These are phyloP conservation scores for Tylopilus rubrobrunneus DNA, from an alignment of 768 basidiomycete species.

Conservation along the genomic window DNA sequence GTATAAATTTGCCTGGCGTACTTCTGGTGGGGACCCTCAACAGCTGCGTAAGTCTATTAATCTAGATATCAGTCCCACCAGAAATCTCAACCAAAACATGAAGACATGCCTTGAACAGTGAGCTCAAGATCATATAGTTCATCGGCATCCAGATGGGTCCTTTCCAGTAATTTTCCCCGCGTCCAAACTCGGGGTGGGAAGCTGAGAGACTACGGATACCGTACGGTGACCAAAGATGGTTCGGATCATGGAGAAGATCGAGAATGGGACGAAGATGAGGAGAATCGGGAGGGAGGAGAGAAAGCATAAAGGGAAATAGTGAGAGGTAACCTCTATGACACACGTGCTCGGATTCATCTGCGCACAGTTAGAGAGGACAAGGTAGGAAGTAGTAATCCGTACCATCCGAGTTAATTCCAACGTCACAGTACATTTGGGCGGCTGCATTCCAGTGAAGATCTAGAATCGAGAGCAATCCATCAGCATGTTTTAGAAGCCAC, in stretches of 20 bases:
- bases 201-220: conserved; percentile 86
- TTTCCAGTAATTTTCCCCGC: conserved; percentile 96
- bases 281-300: conserved; percentile 71
- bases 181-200: conserved; percentile 86
- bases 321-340: conserved; percentile 94
- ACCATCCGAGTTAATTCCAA: conserved; percentile 83
- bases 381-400: conserved; percentile 9
- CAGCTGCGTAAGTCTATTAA: conserved; percentile 66
- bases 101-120: conserved; percentile 64
- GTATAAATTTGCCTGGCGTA: conserved; percentile 76
- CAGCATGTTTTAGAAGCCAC: background rate
- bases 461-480: conserved; percentile 25
- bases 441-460: conserved; percentile 94
- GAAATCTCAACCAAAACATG: background rate
- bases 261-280: conserved; percentile 79
- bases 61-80: background rate
- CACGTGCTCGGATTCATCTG: conserved; percentile 89
- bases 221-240: conserved; percentile 88
- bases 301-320: conserved; percentile 87
- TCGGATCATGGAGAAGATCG: conserved; percentile 72
- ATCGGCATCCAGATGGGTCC: conserved; percentile 97
- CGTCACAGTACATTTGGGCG: conserved; percentile 90
- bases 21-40: conserved; percentile 77
- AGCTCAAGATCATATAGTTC: conserved; percentile 85
- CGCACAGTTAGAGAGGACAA: background rate